Percentiles rank a stretch among this genome's conserved stretches.
phyloP scores from a whole-genome alignment of 1,284 basidiomycete genomes.

The Schizophyllum commune region DNA sequence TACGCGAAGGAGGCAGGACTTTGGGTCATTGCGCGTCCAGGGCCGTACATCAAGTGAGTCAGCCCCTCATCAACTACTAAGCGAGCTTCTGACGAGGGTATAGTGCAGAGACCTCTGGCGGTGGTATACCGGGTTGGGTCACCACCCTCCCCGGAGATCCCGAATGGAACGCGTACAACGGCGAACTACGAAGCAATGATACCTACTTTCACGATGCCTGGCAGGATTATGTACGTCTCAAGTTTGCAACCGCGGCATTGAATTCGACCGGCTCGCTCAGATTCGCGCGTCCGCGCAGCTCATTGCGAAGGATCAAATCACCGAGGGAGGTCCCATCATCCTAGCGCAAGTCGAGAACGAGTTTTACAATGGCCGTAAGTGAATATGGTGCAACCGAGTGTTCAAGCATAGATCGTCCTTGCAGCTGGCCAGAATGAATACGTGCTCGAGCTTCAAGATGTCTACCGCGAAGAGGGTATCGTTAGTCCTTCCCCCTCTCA shows the following conservation, averaged over 20 bases:
- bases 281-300: slow-evolving; percentile 29
- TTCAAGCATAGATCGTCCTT: background rate
- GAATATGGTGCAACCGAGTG: background rate
- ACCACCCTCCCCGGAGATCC: slow-evolving; percentile 29
- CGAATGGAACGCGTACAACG: slow-evolving; percentile 37
- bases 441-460: slow-evolving; percentile 3
- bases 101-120: slow-evolving; percentile 45
- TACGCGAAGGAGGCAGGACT: slow-evolving; percentile 20
- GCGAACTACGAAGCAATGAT: background rate
- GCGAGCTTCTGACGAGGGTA: background rate
- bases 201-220: slow-evolving; percentile 36
- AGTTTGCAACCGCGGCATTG: background rate
- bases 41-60: slow-evolving; percentile 5
- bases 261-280: slow-evolving; percentile 1
- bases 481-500: background rate
- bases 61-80: background rate
- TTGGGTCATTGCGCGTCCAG: slow-evolving; percentile 19
- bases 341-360: slow-evolving; percentile 25
- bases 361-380: slow-evolving; percentile 8
- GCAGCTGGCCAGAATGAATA: slow-evolving; percentile 9
- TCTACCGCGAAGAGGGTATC: slow-evolving; percentile 6
- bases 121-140: slow-evolving; percentile 45
- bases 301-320: slow-evolving; percentile 42
- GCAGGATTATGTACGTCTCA: slow-evolving; percentile 21
- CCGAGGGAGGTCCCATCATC: slow-evolving; percentile 44